phyloP scores from a whole-genome alignment of 768 basidiomycete genomes.

The Fomitopsis pulvina region DNA sequence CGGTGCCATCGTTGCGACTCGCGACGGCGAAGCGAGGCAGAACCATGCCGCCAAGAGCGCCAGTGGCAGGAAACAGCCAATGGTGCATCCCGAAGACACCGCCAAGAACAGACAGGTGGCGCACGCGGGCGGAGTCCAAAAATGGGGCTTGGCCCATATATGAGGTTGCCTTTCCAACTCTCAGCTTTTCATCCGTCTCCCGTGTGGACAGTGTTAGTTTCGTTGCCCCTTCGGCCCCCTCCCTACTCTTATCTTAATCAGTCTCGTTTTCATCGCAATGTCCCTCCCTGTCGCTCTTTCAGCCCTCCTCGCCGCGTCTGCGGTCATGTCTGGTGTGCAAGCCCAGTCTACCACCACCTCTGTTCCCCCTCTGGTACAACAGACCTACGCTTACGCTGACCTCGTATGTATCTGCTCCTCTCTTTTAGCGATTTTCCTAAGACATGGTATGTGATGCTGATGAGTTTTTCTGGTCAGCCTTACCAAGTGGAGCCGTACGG shows the following conservation, averaged over 20 bases:
- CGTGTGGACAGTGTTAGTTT: not conserved
- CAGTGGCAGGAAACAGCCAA: no score
- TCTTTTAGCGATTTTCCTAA: no score
- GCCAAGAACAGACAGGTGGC: no score
- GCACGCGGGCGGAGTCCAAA: no score
- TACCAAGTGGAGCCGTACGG: slow-evolving; percentile 39
- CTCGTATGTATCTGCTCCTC: slow-evolving; percentile 19
- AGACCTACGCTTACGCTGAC: slow-evolving; percentile 20
- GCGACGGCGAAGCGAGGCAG: no score
- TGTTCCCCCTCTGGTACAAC: slow-evolving; percentile 23
- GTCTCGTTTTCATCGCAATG: not conserved
- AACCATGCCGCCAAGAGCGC: no score
- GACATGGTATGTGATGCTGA: no score
- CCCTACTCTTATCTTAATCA: slow-evolving; percentile 8
- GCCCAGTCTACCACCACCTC: slow-evolving; percentile 19
- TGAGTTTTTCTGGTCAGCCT: no score
- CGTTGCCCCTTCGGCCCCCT: slow-evolving; percentile 8
- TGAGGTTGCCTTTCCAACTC: no score
- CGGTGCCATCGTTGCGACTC: no score
- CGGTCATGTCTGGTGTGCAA: slow-evolving; percentile 16
- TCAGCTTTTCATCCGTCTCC: slow-evolving; percentile 7
- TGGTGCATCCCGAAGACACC: no score
- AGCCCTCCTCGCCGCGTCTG: slow-evolving; percentile 23
- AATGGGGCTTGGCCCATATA: no score
- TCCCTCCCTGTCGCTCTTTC: slow-evolving; percentile 27